Evolutionary conservation across 2,329 filamentous ascomycete genomes (phyloP).

Genomic region (Emergomyces pasteurianus): DNA sequence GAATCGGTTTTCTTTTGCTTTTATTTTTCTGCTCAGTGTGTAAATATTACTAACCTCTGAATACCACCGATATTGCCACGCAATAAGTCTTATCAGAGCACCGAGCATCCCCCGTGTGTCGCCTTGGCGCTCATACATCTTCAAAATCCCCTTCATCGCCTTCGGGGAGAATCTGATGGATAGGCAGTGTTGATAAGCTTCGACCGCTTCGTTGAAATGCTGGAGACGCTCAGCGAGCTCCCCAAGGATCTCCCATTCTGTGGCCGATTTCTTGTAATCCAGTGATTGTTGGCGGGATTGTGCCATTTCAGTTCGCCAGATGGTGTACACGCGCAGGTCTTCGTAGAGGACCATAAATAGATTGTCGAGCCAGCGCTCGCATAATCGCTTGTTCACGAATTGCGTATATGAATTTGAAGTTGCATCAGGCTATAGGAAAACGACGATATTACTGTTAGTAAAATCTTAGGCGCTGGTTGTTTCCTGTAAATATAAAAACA

Average conservation of each 20-base stretch:
- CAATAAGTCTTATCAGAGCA: conserved; percentile 79
- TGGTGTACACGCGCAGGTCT: conserved; percentile 94
- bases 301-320: conserved; percentile 96
- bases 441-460: neutral
- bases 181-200: conserved; percentile 84
- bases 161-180: conserved; percentile 85
- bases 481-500: neutral
- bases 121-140: conserved; percentile 62
- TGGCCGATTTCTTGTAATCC: conserved; percentile 90
- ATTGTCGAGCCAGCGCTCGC: conserved; percentile 95
- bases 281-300: conserved; percentile 88
- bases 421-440: conserved; percentile 41
- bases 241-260: conserved; percentile 97
- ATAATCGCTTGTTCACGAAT: conserved; percentile 93
- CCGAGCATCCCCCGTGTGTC: conserved; percentile 72
- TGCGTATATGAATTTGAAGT: conserved; percentile 68
- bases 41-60: conserved; percentile 54
- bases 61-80: conserved; percentile 99
- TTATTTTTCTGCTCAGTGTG: neutral
- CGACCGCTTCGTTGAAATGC: conserved; percentile 78
- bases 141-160: conserved; percentile 73
- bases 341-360: conserved; percentile 99
- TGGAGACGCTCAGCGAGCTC: conserved; percentile 86
- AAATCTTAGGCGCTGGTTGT: neutral
- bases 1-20: too few relatives aligned